These are phyloP conservation scores for Panicum hallii DNA, from an alignment of 202 grass and related monocot genomes.

Conservation along the genomic window DNA sequence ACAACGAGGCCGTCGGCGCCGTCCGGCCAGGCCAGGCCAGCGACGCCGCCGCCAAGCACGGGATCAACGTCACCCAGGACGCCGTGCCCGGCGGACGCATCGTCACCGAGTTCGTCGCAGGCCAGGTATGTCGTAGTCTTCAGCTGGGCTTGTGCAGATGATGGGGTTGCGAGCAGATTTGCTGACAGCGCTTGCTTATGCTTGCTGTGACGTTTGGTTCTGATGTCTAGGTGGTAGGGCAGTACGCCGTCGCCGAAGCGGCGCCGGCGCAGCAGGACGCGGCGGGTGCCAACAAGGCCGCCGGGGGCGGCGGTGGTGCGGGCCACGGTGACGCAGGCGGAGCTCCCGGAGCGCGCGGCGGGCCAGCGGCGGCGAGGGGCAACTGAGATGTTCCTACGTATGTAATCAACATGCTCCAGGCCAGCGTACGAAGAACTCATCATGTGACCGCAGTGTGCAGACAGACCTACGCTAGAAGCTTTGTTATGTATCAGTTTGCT, in stretches of 20 bases:
- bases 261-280: constrained; percentile 50
- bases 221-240: constrained; percentile 32
- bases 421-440: no score
- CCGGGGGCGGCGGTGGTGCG: constrained; percentile 39
- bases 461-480: no score
- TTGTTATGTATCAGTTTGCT: no score
- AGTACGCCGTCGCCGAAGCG: constrained; percentile 45
- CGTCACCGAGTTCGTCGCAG: constrained; percentile 75
- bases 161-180: background rate
- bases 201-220: background rate
- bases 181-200: background rate
- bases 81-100: constrained; percentile 57
- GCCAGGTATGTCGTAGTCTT: constrained; percentile 39
- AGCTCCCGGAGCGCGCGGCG: constrained; percentile 39
- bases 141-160: background rate
- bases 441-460: no score
- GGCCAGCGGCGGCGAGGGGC: constrained; percentile 53
- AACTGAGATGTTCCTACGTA: constrained; percentile 32
- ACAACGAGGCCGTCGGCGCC: constrained; percentile 64
- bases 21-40: constrained; percentile 63
- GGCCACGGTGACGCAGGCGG: constrained; percentile 41
- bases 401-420: no score
- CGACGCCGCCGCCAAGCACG: constrained; percentile 41
- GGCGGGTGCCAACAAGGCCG: constrained; percentile 47
- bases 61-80: constrained; percentile 58